Evolutionary conservation across 495 filamentous ascomycete species (phyloP).

Genomic region (Podospora pseudopauciseta): DNA sequence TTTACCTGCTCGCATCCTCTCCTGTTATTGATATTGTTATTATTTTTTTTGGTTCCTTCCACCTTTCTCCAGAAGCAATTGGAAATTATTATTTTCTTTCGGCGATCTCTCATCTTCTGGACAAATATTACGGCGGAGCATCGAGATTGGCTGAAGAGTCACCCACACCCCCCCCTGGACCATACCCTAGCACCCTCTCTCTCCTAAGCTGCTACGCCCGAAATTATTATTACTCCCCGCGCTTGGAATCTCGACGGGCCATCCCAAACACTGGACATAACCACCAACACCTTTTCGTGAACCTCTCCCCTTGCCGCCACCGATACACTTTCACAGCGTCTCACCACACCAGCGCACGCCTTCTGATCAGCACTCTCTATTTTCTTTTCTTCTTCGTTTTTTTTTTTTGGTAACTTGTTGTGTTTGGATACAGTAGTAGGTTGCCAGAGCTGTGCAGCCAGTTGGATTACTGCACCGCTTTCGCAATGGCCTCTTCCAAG

Average conservation of each 20-base stretch:
- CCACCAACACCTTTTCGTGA: neutral
- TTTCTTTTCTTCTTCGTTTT: conserved; percentile 6
- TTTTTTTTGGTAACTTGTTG: conserved; percentile 17
- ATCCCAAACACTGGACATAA: conserved; percentile 8
- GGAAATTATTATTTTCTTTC: conserved; percentile 21
- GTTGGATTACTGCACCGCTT: conserved; percentile 23
- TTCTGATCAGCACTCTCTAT: conserved; percentile 3
- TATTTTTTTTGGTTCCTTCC: conserved; percentile 1
- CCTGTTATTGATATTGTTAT: conserved; percentile 4
- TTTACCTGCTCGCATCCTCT: conserved; percentile 15
- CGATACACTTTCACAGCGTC: conserved; percentile 11
- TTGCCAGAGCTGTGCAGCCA: conserved; percentile 22
- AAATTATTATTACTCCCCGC: conserved; percentile 41
- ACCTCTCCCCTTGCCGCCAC: conserved; percentile 15
- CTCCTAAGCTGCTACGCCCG: conserved; percentile 16
- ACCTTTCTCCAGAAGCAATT: conserved; percentile 15
- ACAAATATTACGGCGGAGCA: neutral
- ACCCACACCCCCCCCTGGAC: conserved; percentile 14
- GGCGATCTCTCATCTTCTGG: conserved; percentile 13
- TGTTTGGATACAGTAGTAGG: conserved; percentile 21
- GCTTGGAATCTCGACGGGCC: conserved; percentile 21
- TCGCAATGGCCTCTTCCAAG: conserved; percentile 54
- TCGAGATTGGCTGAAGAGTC: conserved; percentile 23
- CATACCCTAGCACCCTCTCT: conserved; percentile 22
- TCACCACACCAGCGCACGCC: conserved; percentile 9